Conservation (phyloP, 2,329 filamentous ascomycete species). For the Emmonsiellopsis sp. region DNA sequence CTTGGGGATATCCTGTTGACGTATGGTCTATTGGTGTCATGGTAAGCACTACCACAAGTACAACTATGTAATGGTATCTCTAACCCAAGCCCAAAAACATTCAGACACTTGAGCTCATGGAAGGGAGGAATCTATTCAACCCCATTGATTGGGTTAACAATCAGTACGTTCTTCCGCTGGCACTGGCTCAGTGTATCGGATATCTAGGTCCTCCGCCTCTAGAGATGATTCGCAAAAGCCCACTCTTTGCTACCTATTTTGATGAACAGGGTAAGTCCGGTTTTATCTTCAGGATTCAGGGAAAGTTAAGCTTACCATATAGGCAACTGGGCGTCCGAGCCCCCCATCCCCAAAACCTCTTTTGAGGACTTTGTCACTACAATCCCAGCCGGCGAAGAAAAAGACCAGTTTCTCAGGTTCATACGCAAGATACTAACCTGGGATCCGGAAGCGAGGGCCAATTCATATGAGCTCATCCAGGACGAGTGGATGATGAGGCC, state of each 20-base stretch:
- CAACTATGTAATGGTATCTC: neutral
- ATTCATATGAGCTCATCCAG: conserved; percentile 9
- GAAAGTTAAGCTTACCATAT: neutral
- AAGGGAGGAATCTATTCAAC: conserved; percentile 14
- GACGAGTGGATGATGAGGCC: conserved; percentile 14
- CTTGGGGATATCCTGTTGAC: conserved; percentile 14
- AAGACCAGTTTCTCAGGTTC: conserved; percentile 14
- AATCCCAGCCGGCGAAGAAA: conserved; percentile 16
- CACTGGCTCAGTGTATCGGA: conserved; percentile 15
- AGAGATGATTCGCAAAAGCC: conserved; percentile 11
- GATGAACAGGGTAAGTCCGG: conserved; percentile 7
- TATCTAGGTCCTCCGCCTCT: conserved; percentile 13
- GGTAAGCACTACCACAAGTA: conserved; percentile 7
- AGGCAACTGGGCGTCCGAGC: conserved; percentile 15
- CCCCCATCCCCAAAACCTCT: conserved; percentile 11
- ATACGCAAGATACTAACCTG: conserved; percentile 16
- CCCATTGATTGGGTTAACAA: conserved; percentile 11
- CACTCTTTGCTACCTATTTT: conserved; percentile 8
- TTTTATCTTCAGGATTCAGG: neutral
- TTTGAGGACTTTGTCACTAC: conserved; percentile 12
- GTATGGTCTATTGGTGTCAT: conserved; percentile 17
- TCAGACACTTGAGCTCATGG: conserved; percentile 14
- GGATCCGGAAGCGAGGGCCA: conserved; percentile 13
- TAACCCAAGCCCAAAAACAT: neutral
- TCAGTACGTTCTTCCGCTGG: conserved; percentile 14